Percentiles rank a stretch among this genome's conserved stretches.
Evolutionary conservation across 768 basidiomycete genomes (phyloP).

Genomic region (Macrolepiota dolichaula): DNA sequence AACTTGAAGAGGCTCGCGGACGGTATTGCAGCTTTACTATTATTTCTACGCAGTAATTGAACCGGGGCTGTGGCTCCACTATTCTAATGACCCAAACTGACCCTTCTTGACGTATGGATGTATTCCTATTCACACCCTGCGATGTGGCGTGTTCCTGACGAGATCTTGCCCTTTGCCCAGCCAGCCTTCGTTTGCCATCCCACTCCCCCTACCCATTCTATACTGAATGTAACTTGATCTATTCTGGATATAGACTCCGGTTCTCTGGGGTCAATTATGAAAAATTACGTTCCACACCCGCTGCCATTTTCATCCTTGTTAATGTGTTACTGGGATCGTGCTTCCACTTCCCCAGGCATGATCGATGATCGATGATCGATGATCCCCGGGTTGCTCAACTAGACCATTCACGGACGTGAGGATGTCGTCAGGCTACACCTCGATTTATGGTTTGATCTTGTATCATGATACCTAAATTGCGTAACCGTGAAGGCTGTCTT

Average conservation of each 20-base stretch:
- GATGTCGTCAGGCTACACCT: not conserved
- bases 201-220: not conserved
- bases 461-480: not conserved
- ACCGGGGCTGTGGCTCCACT: not conserved
- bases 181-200: not conserved
- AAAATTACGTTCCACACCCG: no score
- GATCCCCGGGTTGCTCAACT: no score
- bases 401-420: not conserved
- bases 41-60: slow-evolving; percentile 23
- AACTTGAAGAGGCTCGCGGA: slow-evolving; percentile 12
- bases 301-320: not conserved
- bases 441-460: not conserved
- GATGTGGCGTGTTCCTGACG: not conserved
- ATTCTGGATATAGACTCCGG: not conserved
- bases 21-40: slow-evolving; percentile 17
- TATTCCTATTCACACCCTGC: slow-evolving; percentile 16
- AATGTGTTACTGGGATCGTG: not conserved
- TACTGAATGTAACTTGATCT: not conserved
- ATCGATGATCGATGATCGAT: no score
- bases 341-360: not conserved
- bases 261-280: not conserved
- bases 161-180: not conserved
- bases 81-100: not conserved
- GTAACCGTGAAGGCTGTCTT: not conserved
- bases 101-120: slow-evolving; percentile 15